Conservation (phyloP, 331 rosid species). For the Prunus yedoensis region DNA sequence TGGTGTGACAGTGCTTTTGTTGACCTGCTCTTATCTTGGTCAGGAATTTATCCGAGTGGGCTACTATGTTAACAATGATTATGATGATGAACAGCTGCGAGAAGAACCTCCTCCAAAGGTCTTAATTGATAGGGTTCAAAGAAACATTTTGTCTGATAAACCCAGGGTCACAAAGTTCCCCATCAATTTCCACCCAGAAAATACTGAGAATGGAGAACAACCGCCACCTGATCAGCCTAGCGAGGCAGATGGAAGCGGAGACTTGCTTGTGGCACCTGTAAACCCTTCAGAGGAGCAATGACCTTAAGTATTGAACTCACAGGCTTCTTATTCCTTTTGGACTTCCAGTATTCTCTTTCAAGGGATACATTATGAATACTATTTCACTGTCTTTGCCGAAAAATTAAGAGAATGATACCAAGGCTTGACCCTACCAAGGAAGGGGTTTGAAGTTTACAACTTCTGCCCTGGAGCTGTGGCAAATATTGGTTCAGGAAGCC, state of each 20-base stretch:
- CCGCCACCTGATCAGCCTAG: slow-evolving; percentile 45
- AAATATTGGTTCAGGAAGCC: neutral
- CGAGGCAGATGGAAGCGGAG: slow-evolving; percentile 35
- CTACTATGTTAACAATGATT: slow-evolving; percentile 92
- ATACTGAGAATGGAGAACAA: slow-evolving; percentile 47
- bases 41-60: slow-evolving; percentile 92
- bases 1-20: slow-evolving; percentile 78
- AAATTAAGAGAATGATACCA: neutral
- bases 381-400: neutral
- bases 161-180: slow-evolving; percentile 96
- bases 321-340: neutral
- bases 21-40: slow-evolving; percentile 87
- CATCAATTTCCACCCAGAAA: slow-evolving; percentile 90
- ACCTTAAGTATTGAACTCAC: slow-evolving; percentile 24
- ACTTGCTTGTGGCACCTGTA: slow-evolving; percentile 31
- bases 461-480: neutral
- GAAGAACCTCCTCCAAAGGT: slow-evolving; percentile 90
- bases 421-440: neutral
- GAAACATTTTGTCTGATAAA: slow-evolving; percentile 88
- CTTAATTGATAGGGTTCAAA: slow-evolving; percentile 69
- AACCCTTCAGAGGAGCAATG: slow-evolving; percentile 41
- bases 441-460: neutral
- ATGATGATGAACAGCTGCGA: slow-evolving; percentile 86
- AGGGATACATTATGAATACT: slow-evolving; percentile 5
- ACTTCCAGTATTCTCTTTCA: neutral